phyloP scores from a whole-genome alignment of 139 green algal genomes.

The Chloropicon primus region DNA sequence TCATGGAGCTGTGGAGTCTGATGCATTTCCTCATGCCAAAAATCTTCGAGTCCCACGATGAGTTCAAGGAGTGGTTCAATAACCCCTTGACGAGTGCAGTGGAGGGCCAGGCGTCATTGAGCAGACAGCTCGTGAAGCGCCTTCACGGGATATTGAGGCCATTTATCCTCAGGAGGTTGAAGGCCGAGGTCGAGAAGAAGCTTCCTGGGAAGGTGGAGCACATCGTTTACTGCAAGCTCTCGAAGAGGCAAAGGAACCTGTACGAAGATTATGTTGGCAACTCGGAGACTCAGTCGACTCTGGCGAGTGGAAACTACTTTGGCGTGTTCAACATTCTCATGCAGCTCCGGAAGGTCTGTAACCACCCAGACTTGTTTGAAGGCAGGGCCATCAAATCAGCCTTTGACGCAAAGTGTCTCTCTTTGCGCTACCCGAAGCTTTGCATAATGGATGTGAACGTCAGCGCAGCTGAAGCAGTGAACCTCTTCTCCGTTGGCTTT shows the following conservation, averaged over 20 bases:
- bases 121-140: not conserved
- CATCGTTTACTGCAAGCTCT: constrained; percentile 79
- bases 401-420: constrained; percentile 53
- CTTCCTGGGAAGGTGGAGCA: constrained; percentile 93
- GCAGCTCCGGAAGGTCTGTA: constrained; percentile 96
- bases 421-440: not conserved
- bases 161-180: constrained; percentile 85
- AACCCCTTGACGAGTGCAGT: constrained; percentile 83
- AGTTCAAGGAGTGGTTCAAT: constrained; percentile 97
- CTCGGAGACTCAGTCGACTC: constrained; percentile 42
- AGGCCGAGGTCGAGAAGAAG: constrained; percentile 84
- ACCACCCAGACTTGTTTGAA: constrained; percentile 97
- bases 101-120: constrained; percentile 33
- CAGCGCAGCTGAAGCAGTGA: not conserved
- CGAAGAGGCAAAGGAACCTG: constrained; percentile 56
- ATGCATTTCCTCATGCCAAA: constrained; percentile 98
- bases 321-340: constrained; percentile 96
- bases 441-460: not conserved
- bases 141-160: constrained; percentile 64
- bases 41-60: constrained; percentile 60
- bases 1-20: constrained; percentile 96
- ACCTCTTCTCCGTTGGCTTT: not conserved
- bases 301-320: constrained; percentile 74
- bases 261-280: constrained; percentile 96
- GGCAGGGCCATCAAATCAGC: constrained; percentile 74